Base-by-base conservation (phyloP, 1,139 yeast species). In the Geotrichum phurueaensis region DNA sequence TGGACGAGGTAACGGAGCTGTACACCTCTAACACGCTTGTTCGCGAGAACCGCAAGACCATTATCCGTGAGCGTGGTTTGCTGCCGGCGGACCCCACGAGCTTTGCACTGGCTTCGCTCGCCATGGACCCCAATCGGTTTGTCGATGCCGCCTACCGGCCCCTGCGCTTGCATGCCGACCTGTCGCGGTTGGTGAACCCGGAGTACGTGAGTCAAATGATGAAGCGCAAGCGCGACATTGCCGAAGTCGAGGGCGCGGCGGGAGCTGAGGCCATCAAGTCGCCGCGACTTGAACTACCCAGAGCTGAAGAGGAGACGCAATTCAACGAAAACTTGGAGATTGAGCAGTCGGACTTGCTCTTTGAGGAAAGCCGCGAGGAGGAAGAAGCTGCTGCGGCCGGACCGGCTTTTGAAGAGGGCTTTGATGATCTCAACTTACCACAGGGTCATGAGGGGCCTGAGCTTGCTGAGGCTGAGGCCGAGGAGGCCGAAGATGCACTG, bases 221-320 rank as follows among this genome's bases (percentile, higher is more conserved):
- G 66, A 65, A 70, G 57, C 67, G 71, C 0, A 69, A 67, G 53
- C 65, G 67, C 9, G 63, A 67, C 33, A 60, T 62, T 27, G 59
- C 60, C 7, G 74, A 69, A 53, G 64, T 65, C 2, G 68, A 65
- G 0, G 65, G 64, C 5, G 74, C 70, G 47, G 65, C 68, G 5
- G 66, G 67, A 31, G 70, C 67, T 48, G 61, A 54, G 31, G 62
- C 50, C 13, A 54, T 53, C 43, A 61, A 60, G 36, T 57, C 60
- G 10, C 55, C 60, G 20, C 57, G 61, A 22, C 53, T 49, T 2
- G 39, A 45, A 5, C 48, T 57, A 1, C 56, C 56, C 15, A 51
- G 27, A 3, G 53, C 43, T 43, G n/a, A 48, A 31, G 53, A 27
- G 13, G 56, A 51, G 12, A 52, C 15, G 7, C 49, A 54, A 2